phyloP scores from a whole-genome alignment of 768 basidiomycete genomes.

The Mycena amicta region DNA sequence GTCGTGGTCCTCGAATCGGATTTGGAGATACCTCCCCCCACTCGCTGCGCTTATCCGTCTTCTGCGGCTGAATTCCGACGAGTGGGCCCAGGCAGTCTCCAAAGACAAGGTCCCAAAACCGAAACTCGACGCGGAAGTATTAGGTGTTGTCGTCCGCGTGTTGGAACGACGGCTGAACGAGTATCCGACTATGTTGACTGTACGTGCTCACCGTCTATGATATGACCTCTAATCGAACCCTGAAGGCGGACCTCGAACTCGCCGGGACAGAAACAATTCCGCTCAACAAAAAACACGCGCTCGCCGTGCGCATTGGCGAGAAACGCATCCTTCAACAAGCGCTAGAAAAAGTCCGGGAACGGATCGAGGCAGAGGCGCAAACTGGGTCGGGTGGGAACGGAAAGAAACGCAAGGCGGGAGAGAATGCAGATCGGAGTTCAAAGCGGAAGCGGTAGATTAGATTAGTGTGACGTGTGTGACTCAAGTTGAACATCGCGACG shows the following conservation, averaged over 20 bases:
- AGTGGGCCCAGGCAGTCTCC: constrained; percentile 59
- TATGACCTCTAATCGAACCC: too few species aligned
- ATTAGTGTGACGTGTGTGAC: too few species aligned
- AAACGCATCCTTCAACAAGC: constrained; percentile 59
- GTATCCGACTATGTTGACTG: constrained; percentile 66
- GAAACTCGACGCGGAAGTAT: constrained; percentile 49
- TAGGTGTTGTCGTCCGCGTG: constrained; percentile 52
- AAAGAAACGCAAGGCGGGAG: constrained; percentile 4
- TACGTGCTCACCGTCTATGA: too few species aligned
- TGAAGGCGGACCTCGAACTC: constrained; percentile 56
- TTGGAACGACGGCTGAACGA: constrained; percentile 50
- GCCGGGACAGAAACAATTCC: constrained; percentile 33
- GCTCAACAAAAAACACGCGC: constrained; percentile 58
- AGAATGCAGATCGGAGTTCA: too few species aligned
- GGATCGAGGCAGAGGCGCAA: background rate
- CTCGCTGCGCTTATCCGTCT: constrained; percentile 69
- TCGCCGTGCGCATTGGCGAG: constrained; percentile 79
- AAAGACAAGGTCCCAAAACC: constrained; percentile 80
- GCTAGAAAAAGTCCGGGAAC: constrained; percentile 26
- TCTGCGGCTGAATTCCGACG: constrained; percentile 53
- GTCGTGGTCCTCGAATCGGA: constrained; percentile 59
- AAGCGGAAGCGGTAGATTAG: too few species aligned
- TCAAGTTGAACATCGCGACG: too few species aligned
- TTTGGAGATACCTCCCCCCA: constrained; percentile 51
- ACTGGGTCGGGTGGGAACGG: constrained; percentile 3